These are phyloP conservation scores for Leccinum subspadiceum DNA, from an alignment of 1,284 basidiomycete species.

Conservation along the genomic window DNA sequence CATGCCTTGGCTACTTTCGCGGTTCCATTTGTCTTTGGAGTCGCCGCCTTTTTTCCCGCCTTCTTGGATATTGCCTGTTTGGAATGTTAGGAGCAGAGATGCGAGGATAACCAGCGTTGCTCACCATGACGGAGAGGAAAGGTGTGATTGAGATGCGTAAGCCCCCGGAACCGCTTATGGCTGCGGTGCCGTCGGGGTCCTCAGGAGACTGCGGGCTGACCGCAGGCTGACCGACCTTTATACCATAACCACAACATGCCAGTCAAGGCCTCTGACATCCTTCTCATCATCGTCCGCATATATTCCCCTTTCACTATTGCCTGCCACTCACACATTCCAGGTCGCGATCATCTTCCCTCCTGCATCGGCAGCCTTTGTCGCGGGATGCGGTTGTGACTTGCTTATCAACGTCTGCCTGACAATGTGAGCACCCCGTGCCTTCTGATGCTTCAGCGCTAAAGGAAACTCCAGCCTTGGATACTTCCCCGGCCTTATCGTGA, in stretches of 20 bases:
- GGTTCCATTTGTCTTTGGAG: conserved; percentile 54
- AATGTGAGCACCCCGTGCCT: conserved; percentile 48
- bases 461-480: conserved; percentile 58
- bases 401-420: conserved; percentile 74
- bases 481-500: conserved; percentile 67
- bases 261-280: conserved; percentile 32
- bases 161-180: not conserved
- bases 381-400: conserved; percentile 71
- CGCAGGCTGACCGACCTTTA: not conserved
- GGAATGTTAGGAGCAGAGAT: conserved; percentile 4
- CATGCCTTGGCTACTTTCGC: conserved; percentile 75
- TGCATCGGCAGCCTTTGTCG: conserved; percentile 61
- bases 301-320: not conserved
- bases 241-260: conserved; percentile 18
- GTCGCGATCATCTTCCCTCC: conserved; percentile 73
- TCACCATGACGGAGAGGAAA: conserved; percentile 22
- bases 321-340: conserved; percentile 33
- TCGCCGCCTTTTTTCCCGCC: conserved; percentile 82
- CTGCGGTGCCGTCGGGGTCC: conserved; percentile 21
- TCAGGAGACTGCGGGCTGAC: conserved; percentile 11
- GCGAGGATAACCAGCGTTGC: not conserved
- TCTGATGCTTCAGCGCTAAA: conserved; percentile 4
- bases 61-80: conserved; percentile 85
- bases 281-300: conserved; percentile 38
- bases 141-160: conserved; percentile 1